A percentile compares a stretch with the other conserved stretches of the same genome.
phyloP scores from a whole-genome alignment of 148 eudicot species.

The Selenicereus undatus region DNA sequence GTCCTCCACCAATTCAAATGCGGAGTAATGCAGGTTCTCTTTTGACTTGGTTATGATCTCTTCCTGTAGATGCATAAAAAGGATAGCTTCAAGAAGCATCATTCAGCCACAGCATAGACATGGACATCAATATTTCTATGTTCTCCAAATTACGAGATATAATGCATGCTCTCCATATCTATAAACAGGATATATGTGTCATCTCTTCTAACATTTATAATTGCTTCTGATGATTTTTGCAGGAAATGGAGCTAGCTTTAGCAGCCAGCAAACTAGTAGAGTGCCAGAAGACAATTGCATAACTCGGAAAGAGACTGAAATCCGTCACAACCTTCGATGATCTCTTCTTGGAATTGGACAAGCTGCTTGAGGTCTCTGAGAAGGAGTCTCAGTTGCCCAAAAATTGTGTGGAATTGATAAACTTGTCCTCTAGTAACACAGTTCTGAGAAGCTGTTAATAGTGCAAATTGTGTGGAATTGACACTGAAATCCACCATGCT shows the following conservation, averaged over 20 bases:
- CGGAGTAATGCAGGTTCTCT: too few species aligned
- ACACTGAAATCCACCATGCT: constrained; percentile 3
- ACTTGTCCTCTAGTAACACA: not conserved
- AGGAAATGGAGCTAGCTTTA: constrained; percentile 70
- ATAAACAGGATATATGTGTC: too few species aligned
- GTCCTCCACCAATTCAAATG: too few species aligned
- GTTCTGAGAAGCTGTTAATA: too few species aligned
- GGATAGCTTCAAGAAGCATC: too few species aligned
- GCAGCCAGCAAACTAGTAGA: constrained; percentile 66
- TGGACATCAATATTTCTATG: too few species aligned
- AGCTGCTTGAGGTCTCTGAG: constrained; percentile 21
- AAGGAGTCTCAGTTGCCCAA: constrained; percentile 25
- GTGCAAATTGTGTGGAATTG: too few species aligned
- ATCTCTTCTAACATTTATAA: not conserved
- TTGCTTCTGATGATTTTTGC: constrained; percentile 17
- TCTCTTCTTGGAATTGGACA: constrained; percentile 47
- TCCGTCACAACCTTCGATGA: constrained; percentile 67
- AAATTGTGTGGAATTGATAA: constrained; percentile 17
- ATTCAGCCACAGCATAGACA: too few species aligned
- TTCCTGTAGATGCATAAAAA: too few species aligned
- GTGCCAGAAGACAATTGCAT: constrained; percentile 83
- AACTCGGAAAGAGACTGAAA: constrained; percentile 67
- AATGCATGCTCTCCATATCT: too few species aligned
- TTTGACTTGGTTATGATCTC: too few species aligned
- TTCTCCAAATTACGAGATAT: too few species aligned